Evolutionary conservation across 768 basidiomycete species (phyloP).

Genomic region (Coprinellus aureogranulatus): DNA sequence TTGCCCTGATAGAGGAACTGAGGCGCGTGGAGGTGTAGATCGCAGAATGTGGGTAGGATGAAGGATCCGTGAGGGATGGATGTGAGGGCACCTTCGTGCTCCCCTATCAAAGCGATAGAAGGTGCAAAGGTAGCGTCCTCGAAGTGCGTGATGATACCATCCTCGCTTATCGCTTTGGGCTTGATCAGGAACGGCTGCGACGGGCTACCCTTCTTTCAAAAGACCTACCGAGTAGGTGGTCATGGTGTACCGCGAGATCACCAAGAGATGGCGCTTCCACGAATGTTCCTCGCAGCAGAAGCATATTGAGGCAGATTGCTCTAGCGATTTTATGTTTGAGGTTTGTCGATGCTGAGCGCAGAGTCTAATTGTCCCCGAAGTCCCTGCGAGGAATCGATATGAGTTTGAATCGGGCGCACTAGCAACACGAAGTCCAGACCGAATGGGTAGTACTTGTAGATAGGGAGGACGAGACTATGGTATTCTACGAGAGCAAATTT

Average conservation of each 20-base stretch:
- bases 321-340: too few relatives aligned
- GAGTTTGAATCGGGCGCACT: too few relatives aligned
- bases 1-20: constrained; percentile 88
- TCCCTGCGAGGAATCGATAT: too few relatives aligned
- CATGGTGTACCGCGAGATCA: constrained; percentile 49
- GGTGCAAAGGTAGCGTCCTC: constrained; percentile 38
- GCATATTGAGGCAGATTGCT: not conserved
- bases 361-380: too few relatives aligned
- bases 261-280: constrained; percentile 56
- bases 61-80: constrained; percentile 56
- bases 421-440: too few relatives aligned
- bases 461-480: too few relatives aligned
- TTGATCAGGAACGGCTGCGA: too few relatives aligned
- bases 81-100: constrained; percentile 17
- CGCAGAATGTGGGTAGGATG: constrained; percentile 75
- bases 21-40: constrained; percentile 84
- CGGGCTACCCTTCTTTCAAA: too few relatives aligned
- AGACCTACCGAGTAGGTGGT: constrained; percentile 51
- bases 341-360: too few relatives aligned
- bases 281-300: constrained; percentile 46
- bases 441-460: too few relatives aligned
- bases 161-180: constrained; percentile 26
- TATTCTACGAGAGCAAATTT: too few relatives aligned
- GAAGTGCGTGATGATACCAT: constrained; percentile 54
- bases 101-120: constrained; percentile 18